Evolutionary conservation across 805 yeast species (phyloP), one percentile per base, ranked within the genome.

Genomic region (Suhomyces canberraensis): DNA sequence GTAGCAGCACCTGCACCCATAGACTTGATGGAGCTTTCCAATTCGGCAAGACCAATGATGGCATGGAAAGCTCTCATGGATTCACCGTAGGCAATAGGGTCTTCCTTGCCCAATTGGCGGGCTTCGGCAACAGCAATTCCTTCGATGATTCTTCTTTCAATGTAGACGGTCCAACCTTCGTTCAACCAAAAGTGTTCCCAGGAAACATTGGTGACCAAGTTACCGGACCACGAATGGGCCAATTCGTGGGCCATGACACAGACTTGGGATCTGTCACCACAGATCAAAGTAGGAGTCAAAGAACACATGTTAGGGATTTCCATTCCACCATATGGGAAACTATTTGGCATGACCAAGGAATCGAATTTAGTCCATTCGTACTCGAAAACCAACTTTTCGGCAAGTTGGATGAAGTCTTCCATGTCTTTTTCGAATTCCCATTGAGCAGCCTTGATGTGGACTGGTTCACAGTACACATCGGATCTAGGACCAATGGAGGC

Each of bases 1-100:
- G 78, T 63, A 22, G 49, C 50, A 9, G 75, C 73, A 11, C 63
- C 49, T 11, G 69, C 69, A 20, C 83, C 49, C 43, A 60, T 47
- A 13, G 47, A 29, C 18, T 51, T 46, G 26, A 54, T 46, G 30
- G 57, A 36, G 32, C 57, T 58, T 16, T 47, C 52, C 32, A 61
- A 50, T 21, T 52, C 55, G 25, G 49, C 50, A 57, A 61, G 58
- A 2, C 67, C 67, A n/a, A 51, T 46, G 40, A 60, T 56, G 26
- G 64, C 51, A 22, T 47, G 41, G 39, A 61, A 61, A 37, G 61
- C 58, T 40, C 67, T 49, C 17, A 48, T 48, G 35, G 57, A 45
- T 39, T 60, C 65, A 16, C 67, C 67, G 35, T 59, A 56, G 8
- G 44, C 50, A 6, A 36, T 22, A 2, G 54, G 48, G 19, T 46